These are phyloP conservation scores for Nematocida homosporus DNA, from an alignment of 371 early-diverging fungal species.

Conservation along the genomic window DNA sequence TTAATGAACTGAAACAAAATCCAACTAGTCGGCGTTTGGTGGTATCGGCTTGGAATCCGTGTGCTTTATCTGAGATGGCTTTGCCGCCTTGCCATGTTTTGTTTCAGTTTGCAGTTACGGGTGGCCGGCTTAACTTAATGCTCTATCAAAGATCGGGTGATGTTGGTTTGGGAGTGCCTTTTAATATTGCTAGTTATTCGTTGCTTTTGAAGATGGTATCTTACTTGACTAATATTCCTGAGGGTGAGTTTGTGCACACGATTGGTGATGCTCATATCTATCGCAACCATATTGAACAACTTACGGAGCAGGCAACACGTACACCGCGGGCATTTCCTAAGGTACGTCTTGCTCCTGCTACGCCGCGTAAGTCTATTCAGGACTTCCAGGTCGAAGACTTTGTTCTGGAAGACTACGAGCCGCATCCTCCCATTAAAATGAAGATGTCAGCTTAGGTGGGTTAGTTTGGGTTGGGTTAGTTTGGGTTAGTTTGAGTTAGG, in stretches of 20 bases:
- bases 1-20: constrained; percentile 73
- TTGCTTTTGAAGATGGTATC: constrained; percentile 86
- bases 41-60: constrained; percentile 95
- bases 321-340: constrained; percentile 81
- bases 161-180: constrained; percentile 95
- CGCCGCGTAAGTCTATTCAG: constrained; percentile 70
- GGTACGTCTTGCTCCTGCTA: constrained; percentile 70
- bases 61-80: constrained; percentile 76
- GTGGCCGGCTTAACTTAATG: constrained; percentile 75
- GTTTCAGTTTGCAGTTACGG: constrained; percentile 78
- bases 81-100: constrained; percentile 90
- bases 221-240: constrained; percentile 77
- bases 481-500: too few species aligned
- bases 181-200: constrained; percentile 96
- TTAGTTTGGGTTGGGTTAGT: too few species aligned
- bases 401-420: constrained; percentile 77
- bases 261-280: constrained; percentile 97
- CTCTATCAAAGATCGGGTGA: constrained; percentile 96
- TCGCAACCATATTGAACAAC: constrained; percentile 80
- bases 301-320: constrained; percentile 77
- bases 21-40: constrained; percentile 87
- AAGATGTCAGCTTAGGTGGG: constrained; percentile 75
- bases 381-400: constrained; percentile 80
- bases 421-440: constrained; percentile 85
- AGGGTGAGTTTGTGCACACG: constrained; percentile 83